phyloP scores from a whole-genome alignment of 2,329 filamentous ascomycete species.

The Tolypocladium pustulatum region DNA sequence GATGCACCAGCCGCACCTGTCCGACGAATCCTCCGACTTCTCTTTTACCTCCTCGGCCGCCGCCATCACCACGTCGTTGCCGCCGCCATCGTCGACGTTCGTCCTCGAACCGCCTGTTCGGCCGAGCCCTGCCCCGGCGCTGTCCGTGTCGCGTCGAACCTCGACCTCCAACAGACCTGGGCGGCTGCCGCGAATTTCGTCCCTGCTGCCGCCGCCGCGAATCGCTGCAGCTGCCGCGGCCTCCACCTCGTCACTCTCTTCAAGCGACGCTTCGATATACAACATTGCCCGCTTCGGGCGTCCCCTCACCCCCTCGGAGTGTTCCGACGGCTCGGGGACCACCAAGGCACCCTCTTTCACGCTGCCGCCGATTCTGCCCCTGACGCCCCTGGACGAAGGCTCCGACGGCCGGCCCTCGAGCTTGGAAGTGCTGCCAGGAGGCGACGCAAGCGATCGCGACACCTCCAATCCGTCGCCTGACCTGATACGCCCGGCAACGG shows the following conservation, averaged over 20 bases:
- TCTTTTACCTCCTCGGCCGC: not conserved
- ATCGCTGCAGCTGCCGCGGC: slow-evolving; percentile 3
- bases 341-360: slow-evolving; percentile 3
- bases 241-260: slow-evolving; percentile 1
- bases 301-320: not conserved
- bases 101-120: slow-evolving; percentile 4
- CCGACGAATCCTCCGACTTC: slow-evolving; percentile 7
- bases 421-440: slow-evolving; percentile 3
- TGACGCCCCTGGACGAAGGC: slow-evolving; percentile 12
- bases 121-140: slow-evolving; percentile 9
- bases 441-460: slow-evolving; percentile 5
- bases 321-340: not conserved
- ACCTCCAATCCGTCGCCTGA: slow-evolving; percentile 8
- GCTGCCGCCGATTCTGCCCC: slow-evolving; percentile 14
- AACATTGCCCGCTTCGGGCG: not conserved
- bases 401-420: slow-evolving; percentile 1
- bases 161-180: slow-evolving; percentile 18
- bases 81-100: slow-evolving; percentile 7
- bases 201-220: slow-evolving; percentile 29
- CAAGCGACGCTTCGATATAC: not conserved
- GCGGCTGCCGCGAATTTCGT: slow-evolving; percentile 30
- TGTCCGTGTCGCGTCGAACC: slow-evolving; percentile 9
- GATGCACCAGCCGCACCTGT: slow-evolving; percentile 15
- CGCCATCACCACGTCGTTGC: not conserved
- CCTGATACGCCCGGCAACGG: slow-evolving; percentile 3